These are phyloP conservation scores for Fusarium caatingaense DNA, from an alignment of 2,329 filamentous ascomycete genomes.

Conservation along the genomic window DNA sequence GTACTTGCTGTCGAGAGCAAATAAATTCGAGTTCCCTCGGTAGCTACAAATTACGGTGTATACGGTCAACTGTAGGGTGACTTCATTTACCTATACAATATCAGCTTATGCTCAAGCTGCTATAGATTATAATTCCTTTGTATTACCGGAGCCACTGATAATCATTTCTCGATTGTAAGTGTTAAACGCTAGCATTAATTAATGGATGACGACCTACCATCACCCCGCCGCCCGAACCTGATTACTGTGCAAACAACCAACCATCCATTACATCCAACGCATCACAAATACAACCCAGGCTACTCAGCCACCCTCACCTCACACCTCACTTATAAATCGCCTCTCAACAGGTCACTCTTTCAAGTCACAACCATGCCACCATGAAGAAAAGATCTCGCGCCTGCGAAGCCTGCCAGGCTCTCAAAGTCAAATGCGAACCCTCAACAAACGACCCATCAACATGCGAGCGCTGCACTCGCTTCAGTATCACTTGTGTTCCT, in stretches of 20 bases:
- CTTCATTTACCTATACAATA: neutral
- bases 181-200: neutral
- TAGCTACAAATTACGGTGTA: too few species aligned
- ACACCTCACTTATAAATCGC: neutral
- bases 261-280: neutral
- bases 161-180: neutral
- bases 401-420: constrained; percentile 32
- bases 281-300: neutral
- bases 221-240: constrained; percentile 5
- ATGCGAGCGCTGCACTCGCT: constrained; percentile 27
- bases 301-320: constrained; percentile 13
- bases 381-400: constrained; percentile 34
- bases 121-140: neutral
- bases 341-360: neutral
- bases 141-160: neutral
- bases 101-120: neutral
- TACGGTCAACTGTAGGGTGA: neutral
- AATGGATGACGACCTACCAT: neutral
- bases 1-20: too few species aligned
- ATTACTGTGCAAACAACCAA: neutral
- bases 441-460: neutral
- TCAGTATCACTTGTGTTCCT: constrained; percentile 17
- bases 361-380: neutral
- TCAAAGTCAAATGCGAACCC: constrained; percentile 35
- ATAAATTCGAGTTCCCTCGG: too few species aligned